A percentile compares a stretch with the other conserved stretches of the same genome.
These are phyloP conservation scores for Aspergillus viridinutans DNA, from an alignment of 2,329 filamentous ascomycete genomes.

Conservation along the genomic window DNA sequence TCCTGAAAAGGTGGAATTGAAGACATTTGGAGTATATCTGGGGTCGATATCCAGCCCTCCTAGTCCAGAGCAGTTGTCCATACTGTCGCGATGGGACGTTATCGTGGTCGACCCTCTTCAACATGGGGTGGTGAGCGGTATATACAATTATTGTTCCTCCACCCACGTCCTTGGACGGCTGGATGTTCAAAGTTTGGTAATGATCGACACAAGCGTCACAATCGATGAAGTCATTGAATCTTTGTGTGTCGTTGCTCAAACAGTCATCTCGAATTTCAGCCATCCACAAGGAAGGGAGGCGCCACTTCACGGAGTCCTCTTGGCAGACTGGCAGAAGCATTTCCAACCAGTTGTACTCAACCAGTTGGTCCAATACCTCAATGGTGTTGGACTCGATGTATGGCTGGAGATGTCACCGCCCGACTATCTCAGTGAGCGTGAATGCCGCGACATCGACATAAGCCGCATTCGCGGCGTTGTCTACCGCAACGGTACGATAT, in stretches of 20 bases:
- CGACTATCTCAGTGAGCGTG: slow-evolving; percentile 22
- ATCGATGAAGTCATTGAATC: slow-evolving; percentile 6
- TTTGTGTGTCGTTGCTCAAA: not conserved
- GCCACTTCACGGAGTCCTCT: slow-evolving; percentile 31
- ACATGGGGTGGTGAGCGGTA: slow-evolving; percentile 23
- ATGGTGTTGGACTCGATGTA: slow-evolving; percentile 29
- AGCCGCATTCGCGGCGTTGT: slow-evolving; percentile 27
- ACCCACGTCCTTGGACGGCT: slow-evolving; percentile 7
- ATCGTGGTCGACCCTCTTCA: slow-evolving; percentile 33
- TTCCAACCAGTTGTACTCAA: slow-evolving; percentile 25
- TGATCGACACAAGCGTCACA: not conserved
- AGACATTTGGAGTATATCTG: slow-evolving; percentile 32
- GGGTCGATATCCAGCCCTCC: slow-evolving; percentile 28
- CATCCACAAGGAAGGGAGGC: slow-evolving; percentile 3
- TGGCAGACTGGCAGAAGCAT: slow-evolving; percentile 28
- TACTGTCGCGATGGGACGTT: slow-evolving; percentile 34
- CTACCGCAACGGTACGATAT: slow-evolving; percentile 29
- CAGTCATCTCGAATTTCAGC: slow-evolving; percentile 2
- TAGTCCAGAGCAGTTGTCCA: slow-evolving; percentile 18
- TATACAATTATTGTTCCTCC: slow-evolving; percentile 8
- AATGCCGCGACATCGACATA: slow-evolving; percentile 17
- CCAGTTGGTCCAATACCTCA: slow-evolving; percentile 25
- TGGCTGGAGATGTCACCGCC: slow-evolving; percentile 35
- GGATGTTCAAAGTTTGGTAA: slow-evolving; percentile 5
- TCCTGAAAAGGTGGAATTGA: slow-evolving; percentile 2